A percentile compares a stretch with the other conserved stretches of the same genome.
These are phyloP conservation scores for Herpetospermum pedunculosum DNA, from an alignment of 306 rosid species.

Conservation along the genomic window DNA sequence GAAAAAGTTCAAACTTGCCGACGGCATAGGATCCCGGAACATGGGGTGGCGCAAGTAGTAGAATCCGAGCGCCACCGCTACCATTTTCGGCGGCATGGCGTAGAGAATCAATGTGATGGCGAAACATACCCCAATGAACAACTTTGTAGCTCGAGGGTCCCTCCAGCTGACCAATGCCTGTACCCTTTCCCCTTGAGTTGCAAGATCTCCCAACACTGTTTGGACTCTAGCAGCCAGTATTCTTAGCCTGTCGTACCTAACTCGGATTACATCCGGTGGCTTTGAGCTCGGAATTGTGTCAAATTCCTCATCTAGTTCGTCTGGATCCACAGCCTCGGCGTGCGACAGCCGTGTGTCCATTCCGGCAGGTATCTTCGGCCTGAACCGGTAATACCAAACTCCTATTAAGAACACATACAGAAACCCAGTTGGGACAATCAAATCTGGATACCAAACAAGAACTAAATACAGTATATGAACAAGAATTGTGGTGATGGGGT, in stretches of 20 bases:
- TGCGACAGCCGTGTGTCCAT: conserved; percentile 79
- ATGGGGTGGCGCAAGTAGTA: conserved; percentile 54
- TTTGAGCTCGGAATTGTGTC: conserved; percentile 86
- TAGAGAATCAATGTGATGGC: conserved; percentile 28
- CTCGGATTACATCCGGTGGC: conserved; percentile 47
- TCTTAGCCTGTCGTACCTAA: conserved; percentile 69
- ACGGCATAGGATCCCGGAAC: conserved; percentile 44
- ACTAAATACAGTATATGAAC: conserved; percentile 68
- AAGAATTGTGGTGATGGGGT: conserved; percentile 62
- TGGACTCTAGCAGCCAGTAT: conserved; percentile 80
- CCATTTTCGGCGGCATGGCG: conserved; percentile 53
- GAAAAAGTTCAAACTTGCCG: conserved; percentile 41
- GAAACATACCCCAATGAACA: conserved; percentile 38
- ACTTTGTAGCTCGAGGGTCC: conserved; percentile 75
- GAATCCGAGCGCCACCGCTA: conserved; percentile 79
- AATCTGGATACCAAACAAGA: conserved; percentile 97
- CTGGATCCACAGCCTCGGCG: conserved; percentile 66
- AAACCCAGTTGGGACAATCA: conserved; percentile 78
- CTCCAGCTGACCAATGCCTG: conserved; percentile 91
- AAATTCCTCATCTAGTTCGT: conserved; percentile 79
- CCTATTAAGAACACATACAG: conserved; percentile 74
- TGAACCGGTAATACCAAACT: conserved; percentile 80
- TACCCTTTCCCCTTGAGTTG: conserved; percentile 82
- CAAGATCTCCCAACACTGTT: conserved; percentile 89
- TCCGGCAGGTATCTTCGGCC: conserved; percentile 78